These are phyloP conservation scores for Penicillium sp. DNA, from an alignment of 2,329 filamentous ascomycete genomes.

Conservation along the genomic window DNA sequence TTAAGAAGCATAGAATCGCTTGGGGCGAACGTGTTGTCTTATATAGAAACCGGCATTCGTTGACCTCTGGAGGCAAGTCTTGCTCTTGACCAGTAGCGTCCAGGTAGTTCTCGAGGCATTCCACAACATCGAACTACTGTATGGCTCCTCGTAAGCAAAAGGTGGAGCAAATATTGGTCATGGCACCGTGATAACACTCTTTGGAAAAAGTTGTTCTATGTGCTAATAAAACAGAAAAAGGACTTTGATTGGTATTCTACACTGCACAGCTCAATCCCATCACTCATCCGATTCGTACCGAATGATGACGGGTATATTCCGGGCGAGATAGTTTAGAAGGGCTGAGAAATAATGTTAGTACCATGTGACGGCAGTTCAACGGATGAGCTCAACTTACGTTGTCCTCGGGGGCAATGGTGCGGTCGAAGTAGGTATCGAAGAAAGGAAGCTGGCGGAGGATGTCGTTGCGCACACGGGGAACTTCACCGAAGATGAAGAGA, in stretches of 20 bases:
- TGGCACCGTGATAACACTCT: neutral
- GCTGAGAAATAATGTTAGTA: conserved; percentile 31
- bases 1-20: neutral
- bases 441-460: conserved; percentile 63
- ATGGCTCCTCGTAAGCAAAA: neutral
- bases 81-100: neutral
- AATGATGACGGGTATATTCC: conserved; percentile 13
- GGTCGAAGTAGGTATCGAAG: conserved; percentile 58
- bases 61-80: too few relatives aligned
- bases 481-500: conserved; percentile 65
- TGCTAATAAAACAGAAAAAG: conserved; percentile 33
- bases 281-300: conserved; percentile 12
- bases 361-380: neutral
- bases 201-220: conserved; percentile 33
- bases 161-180: neutral
- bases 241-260: conserved; percentile 40
- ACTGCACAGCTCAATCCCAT: conserved; percentile 26
- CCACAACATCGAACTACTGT: too few relatives aligned
- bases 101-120: neutral
- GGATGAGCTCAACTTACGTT: conserved; percentile 47
- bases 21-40: too few relatives aligned
- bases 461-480: conserved; percentile 63
- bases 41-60: too few relatives aligned
- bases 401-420: conserved; percentile 63
- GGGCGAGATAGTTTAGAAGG: conserved; percentile 35